Evolutionary conservation across 164 flowering plant genomes (phyloP), one percentile per base, ranked within the genome.

Genomic region (Liquidambar formosana): DNA sequence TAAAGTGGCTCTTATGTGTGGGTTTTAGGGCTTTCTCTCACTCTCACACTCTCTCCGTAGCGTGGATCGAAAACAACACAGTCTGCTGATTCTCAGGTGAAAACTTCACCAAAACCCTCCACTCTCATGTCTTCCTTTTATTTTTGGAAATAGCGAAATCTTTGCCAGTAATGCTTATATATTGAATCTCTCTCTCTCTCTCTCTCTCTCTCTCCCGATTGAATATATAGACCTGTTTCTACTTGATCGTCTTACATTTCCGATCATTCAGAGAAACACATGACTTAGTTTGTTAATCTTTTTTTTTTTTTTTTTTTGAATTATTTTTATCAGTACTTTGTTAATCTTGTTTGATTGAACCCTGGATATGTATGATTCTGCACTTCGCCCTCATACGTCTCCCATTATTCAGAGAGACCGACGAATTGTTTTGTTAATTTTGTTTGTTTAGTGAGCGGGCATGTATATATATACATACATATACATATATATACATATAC

Each of bases 21-120:
- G 63, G 45, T 33, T 60, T 60, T 28, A 44, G 63, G 63, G 16
- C 38, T 60, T 44, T 27, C 43, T 58, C 44, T 59, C 63, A 16
- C 45, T 23, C 27, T 54, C 9, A 26, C 15, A 28, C 16, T 16
- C 15, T 60, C 45, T 54, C 14, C 11, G n/a, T n/a, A 23, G 13
- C 28, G 58, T 10, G 43, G 18, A 21, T 41, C 5, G 21, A 19
- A 33, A 4, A 57, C 14, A 25, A 25, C 38, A 57, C 60, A 25
- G 60, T 57, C 25, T 57, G 21, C 33, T 60, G 63, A 33, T 8
- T 28, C 45, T 60, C 44, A 60, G 63, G 63, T 60, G 45, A 38
- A 27, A 10, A n/a, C n/a, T n/a, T n/a, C n/a, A n/a, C n/a, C n/a
- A n/a, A n/a, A n/a, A n/a, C n/a, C n/a, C n/a, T n/a, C n/a, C n/a